Evolutionary conservation across 305 asterid genomes (phyloP), one percentile per base, ranked within the genome.

Genomic region (Fraxinus ornus): DNA sequence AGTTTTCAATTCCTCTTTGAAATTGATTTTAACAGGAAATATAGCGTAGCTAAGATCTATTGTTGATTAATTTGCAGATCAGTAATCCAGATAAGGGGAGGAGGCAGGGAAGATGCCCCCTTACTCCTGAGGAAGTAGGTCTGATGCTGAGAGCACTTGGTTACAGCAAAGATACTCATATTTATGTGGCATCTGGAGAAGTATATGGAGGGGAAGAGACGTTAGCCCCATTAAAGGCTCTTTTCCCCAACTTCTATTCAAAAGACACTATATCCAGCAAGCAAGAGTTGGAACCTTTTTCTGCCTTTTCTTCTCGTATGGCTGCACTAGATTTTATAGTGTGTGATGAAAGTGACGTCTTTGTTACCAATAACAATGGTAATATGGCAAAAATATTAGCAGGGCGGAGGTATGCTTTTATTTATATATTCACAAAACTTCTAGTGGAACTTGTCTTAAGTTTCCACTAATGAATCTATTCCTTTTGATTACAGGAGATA

Each of bases 371-470:
- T 85, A 96, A 96, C 95, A 94, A 96, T 17, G 99, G 99, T 19
- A 96, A 96, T 90, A 96, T 96, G 99, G 99, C 98, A 21, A 96
- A 91, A 88, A 96, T 96, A 73, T 84, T 96, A 84, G 98, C 98
- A 30, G 99, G 99, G 24, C 87, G 99, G 87, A 93, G 99, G 99
- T 96, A 86, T 32, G 80, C 12, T 17, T 76, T 76, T 22, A 66
- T 80, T 66, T 57, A 19, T 57, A 57, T 19, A 68, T 36, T 44
- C 57, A 64, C 77, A 30, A 30, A 32, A 37, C 30, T 21, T 17
- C 52, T 55, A 39, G 22, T 71, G 44, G 75, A 26, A 68, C 19
- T 68, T 7, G 22, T 17, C 12, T 71, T 0, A 3, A 72, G 44
- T 33, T 19, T 41, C 76, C 76, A 33, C 88, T 74, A 15, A 78